Conservation (phyloP, 148 eudicot genomes). For the Rhododendron williamsianum region DNA sequence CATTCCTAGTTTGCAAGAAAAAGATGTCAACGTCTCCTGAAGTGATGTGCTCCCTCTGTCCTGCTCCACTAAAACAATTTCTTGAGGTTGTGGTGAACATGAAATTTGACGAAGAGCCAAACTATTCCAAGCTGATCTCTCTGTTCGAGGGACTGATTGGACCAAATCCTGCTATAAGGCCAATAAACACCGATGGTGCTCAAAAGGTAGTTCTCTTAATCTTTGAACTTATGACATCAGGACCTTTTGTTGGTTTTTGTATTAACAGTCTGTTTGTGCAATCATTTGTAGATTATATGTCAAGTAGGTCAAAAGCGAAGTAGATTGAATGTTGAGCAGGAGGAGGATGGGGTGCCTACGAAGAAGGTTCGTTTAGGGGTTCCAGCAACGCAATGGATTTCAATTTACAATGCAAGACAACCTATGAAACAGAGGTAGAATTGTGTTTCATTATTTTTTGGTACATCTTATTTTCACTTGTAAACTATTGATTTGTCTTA, state of each 20-base stretch:
- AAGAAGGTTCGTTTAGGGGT: conserved; percentile 80
- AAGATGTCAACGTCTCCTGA: conserved; percentile 92
- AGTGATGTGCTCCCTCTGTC: conserved; percentile 63
- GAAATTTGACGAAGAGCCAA: conserved; percentile 96
- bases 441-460: background rate
- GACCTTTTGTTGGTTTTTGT: background rate
- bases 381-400: conserved; percentile 89
- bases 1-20: conserved; percentile 86
- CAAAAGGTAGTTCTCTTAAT: conserved; percentile 51
- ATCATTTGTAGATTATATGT: conserved; percentile 36
- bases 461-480: background rate
- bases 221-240: background rate
- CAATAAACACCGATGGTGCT: conserved; percentile 87
- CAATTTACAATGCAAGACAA: conserved; percentile 71
- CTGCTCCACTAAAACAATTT: conserved; percentile 62
- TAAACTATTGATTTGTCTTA: background rate
- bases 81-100: conserved; percentile 75
- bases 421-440: conserved; percentile 90
- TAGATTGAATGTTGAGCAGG: conserved; percentile 59
- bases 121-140: conserved; percentile 76
- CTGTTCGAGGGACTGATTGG: conserved; percentile 72
- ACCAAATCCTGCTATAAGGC: conserved; percentile 72
- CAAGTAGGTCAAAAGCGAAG: conserved; percentile 89
- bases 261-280: background rate
- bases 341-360: conserved; percentile 64